Evolutionary conservation across 352 stramenopile genomes (phyloP).

Genomic region (Lagenidium sp.): DNA sequence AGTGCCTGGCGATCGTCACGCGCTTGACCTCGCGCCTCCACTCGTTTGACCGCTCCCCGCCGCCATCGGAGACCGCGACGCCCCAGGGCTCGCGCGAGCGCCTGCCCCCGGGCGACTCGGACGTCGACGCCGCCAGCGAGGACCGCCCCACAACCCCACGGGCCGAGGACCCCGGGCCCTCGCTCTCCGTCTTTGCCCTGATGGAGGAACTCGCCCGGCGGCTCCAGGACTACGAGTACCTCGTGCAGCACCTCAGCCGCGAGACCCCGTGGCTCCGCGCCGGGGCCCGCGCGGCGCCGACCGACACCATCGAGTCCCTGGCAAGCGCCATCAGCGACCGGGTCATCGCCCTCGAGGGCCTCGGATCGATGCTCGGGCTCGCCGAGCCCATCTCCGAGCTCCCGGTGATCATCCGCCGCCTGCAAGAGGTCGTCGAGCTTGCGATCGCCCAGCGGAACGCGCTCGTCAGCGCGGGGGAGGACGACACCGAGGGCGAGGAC

Average conservation of each 20-base stretch:
- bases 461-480: too few relatives aligned
- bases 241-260: neutral
- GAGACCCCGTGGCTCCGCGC: neutral
- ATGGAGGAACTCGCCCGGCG: constrained; percentile 45
- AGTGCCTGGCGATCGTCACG: constrained; percentile 43
- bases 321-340: constrained; percentile 25
- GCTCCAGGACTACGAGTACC: constrained; percentile 51
- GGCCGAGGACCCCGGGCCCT: constrained; percentile 11
- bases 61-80: too few relatives aligned
- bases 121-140: too few relatives aligned
- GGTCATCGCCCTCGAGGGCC: constrained; percentile 20
- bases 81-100: constrained; percentile 16
- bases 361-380: constrained; percentile 19
- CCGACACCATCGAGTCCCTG: constrained; percentile 22
- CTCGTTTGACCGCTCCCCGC: constrained; percentile 12
- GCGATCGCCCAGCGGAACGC: too few relatives aligned
- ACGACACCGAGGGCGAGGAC: too few relatives aligned
- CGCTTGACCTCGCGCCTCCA: constrained; percentile 17
- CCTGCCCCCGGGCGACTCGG: too few relatives aligned
- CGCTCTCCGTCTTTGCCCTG: constrained; percentile 29
- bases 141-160: constrained; percentile 4
- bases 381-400: constrained; percentile 22
- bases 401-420: too few relatives aligned
- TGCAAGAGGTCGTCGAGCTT: too few relatives aligned
- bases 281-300: neutral